Evolutionary conservation across 139 green algal genomes (phyloP).

Genomic region (Parachlorella kessleri): DNA sequence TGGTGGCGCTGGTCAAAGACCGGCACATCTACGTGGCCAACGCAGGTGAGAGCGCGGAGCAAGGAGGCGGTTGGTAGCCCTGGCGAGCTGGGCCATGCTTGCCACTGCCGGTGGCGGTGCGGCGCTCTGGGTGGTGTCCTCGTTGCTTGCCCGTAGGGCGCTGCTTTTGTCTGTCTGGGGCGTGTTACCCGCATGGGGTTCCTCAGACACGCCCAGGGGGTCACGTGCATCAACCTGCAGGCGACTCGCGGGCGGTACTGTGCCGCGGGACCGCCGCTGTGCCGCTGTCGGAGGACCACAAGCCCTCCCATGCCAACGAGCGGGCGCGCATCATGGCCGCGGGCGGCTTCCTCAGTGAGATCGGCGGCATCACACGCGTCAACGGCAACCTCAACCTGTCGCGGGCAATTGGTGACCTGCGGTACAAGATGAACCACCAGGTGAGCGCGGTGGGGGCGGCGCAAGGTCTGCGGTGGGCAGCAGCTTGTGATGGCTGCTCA

Average conservation of each 20-base stretch:
- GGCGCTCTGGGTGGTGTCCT: too few relatives aligned
- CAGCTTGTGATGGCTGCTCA: too few relatives aligned
- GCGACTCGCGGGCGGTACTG: slow-evolving; percentile 87
- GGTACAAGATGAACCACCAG: slow-evolving; percentile 87
- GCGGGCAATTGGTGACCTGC: slow-evolving; percentile 93
- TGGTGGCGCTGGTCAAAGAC: slow-evolving; percentile 80
- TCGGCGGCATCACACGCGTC: slow-evolving; percentile 67
- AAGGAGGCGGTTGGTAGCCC: too few relatives aligned
- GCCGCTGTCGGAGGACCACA: slow-evolving; percentile 78
- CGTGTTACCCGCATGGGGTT: too few relatives aligned
- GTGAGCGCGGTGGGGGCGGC: background rate
- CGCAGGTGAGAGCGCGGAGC: slow-evolving; percentile 54
- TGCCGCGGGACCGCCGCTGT: slow-evolving; percentile 49
- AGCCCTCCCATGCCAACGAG: slow-evolving; percentile 77
- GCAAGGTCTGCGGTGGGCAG: too few relatives aligned
- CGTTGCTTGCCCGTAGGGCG: too few relatives aligned
- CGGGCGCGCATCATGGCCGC: slow-evolving; percentile 80
- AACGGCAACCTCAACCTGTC: slow-evolving; percentile 97
- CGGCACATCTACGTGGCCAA: slow-evolving; percentile 88
- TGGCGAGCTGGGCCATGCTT: too few relatives aligned
- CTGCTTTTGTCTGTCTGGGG: too few relatives aligned
- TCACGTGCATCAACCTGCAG: too few relatives aligned
- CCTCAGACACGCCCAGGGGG: too few relatives aligned
- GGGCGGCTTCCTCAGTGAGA: slow-evolving; percentile 67
- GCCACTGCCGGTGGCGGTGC: too few relatives aligned